These are phyloP conservation scores for Amyloporia xantha DNA, from an alignment of 768 basidiomycete genomes.

Conservation along the genomic window DNA sequence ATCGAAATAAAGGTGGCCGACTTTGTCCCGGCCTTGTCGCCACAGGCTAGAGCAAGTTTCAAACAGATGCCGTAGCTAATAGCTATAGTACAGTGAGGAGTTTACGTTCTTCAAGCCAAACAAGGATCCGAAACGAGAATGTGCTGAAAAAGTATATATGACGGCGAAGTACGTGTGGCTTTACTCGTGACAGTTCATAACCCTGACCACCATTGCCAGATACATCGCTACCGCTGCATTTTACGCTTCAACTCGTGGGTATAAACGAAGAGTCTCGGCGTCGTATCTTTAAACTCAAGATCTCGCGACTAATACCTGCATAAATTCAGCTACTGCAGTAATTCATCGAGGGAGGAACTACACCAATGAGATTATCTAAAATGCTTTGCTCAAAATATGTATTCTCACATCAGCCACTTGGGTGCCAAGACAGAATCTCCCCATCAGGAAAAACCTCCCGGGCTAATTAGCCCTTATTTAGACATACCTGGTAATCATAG, in stretches of 20 bases:
- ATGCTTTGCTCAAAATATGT: no score
- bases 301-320: background rate
- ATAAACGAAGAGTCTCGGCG: background rate
- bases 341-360: no score
- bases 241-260: background rate
- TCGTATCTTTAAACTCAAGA: background rate
- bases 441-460: no score
- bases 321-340: constrained; percentile 19
- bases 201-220: background rate
- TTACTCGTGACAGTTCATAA: constrained; percentile 3
- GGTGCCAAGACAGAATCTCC: no score
- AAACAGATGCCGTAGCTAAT: no score
- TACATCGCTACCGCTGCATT: constrained; percentile 2
- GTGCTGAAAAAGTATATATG: constrained; percentile 16
- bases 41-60: no score
- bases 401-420: no score
- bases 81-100: constrained; percentile 5
- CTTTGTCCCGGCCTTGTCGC: no score
- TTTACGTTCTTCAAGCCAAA: constrained; percentile 8
- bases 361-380: no score
- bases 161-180: constrained; percentile 14
- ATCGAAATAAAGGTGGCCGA: no score
- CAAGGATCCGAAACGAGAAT: background rate
- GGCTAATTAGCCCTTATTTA: no score
- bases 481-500: no score